Conservation (phyloP, 768 basidiomycete genomes). For the Lepiota venenata region DNA sequence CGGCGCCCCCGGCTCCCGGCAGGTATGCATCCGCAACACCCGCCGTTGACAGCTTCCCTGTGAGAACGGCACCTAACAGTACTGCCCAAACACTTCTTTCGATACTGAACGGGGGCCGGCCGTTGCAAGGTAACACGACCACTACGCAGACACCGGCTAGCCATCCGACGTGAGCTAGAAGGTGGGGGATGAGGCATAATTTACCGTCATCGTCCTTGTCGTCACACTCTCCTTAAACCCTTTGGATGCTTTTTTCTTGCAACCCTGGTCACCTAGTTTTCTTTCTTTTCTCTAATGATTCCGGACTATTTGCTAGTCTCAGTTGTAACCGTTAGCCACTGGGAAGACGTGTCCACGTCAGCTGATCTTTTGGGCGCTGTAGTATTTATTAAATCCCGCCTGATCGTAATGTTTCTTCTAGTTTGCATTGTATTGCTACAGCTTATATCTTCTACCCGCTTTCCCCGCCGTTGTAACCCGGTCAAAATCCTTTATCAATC, state of each 20-base stretch:
- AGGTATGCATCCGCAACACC: constrained; percentile 6
- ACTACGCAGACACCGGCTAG: neutral
- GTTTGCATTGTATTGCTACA: constrained; percentile 18
- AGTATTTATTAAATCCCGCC: constrained; percentile 11
- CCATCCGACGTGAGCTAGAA: constrained; percentile 8
- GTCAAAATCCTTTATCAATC: neutral
- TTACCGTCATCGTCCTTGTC: neutral
- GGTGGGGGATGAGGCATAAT: neutral
- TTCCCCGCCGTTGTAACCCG: neutral
- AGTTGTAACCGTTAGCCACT: neutral
- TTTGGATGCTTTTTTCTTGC: neutral
- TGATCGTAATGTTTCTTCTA: constrained; percentile 17
- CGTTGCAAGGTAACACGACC: constrained; percentile 6
- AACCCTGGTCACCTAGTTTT: neutral
- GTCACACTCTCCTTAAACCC: neutral
- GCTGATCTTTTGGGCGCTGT: constrained; percentile 1
- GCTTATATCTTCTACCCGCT: constrained; percentile 8
- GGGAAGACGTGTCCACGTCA: neutral
- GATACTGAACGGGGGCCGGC: constrained; percentile 24
- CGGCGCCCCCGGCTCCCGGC: neutral
- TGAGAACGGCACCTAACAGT: neutral
- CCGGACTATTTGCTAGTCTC: constrained; percentile 1
- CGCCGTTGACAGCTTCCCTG: constrained; percentile 7
- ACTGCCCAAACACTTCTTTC: constrained; percentile 23
- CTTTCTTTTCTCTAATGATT: neutral